These are phyloP conservation scores for Aphanomyces euteiches DNA, from an alignment of 352 stramenopile genomes.

Conservation along the genomic window DNA sequence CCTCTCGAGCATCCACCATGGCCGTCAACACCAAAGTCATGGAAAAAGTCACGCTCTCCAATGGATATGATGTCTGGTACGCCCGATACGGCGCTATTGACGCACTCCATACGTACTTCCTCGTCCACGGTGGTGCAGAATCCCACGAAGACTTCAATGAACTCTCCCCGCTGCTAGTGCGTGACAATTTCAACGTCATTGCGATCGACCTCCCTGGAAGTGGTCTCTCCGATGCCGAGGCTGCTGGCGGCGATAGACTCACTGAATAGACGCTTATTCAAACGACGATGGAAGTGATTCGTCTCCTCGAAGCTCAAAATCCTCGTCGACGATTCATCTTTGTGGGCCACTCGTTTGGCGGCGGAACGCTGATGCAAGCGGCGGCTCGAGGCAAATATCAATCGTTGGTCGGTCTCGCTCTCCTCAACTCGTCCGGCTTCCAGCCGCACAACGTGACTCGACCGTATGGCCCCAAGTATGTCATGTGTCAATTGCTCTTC, in stretches of 20 bases:
- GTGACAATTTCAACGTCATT: conserved; percentile 15
- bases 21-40: no score
- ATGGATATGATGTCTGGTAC: no score
- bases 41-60: no score
- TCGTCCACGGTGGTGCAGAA: no score
- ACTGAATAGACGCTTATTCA: background rate
- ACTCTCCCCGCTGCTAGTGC: conserved; percentile 3
- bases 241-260: background rate
- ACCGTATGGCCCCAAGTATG: background rate
- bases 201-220: conserved; percentile 15
- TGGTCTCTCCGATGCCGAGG: background rate
- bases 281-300: background rate
- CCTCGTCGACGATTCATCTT: background rate
- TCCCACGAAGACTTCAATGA: no score
- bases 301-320: background rate
- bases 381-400: background rate
- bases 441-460: background rate
- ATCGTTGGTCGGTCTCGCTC: conserved; percentile 7
- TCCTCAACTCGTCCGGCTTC: conserved; percentile 3
- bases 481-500: background rate
- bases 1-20: no score
- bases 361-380: conserved; percentile 5
- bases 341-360: conserved; percentile 19
- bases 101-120: no score
- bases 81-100: no score